phyloP scores from a whole-genome alignment of 2,329 filamentous ascomycete species.

The Pseudogymnoascus sp. region DNA sequence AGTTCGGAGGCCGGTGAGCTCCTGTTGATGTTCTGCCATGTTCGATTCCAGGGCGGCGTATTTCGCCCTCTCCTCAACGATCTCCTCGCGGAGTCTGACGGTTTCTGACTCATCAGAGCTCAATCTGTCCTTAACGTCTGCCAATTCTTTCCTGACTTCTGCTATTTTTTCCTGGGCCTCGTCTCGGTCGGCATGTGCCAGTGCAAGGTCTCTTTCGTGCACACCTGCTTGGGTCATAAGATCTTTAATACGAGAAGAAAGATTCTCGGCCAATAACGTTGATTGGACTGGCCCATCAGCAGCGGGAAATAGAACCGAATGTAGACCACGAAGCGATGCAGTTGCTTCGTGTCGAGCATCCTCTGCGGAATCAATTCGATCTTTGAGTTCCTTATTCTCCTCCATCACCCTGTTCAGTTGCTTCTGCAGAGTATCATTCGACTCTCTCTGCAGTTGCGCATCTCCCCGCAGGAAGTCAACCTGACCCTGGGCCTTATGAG shows the following conservation, averaged over 20 bases:
- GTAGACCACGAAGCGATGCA: conserved; percentile 50
- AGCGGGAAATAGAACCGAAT: conserved; percentile 50
- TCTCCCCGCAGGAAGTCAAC: conserved; percentile 57
- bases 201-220: conserved; percentile 50
- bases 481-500: conserved; percentile 53
- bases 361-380: conserved; percentile 44
- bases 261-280: conserved; percentile 50
- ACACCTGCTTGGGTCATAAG: conserved; percentile 53
- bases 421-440: conserved; percentile 50
- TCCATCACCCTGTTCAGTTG: conserved; percentile 51
- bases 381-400: conserved; percentile 44
- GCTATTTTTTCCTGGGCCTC: conserved; percentile 47
- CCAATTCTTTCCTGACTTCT: conserved; percentile 51
- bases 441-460: conserved; percentile 51
- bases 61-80: conserved; percentile 48
- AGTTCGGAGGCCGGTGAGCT: conserved; percentile 60
- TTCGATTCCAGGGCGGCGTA: conserved; percentile 48
- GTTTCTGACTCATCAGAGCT: conserved; percentile 44
- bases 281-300: conserved; percentile 49
- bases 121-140: conserved; percentile 45
- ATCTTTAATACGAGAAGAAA: conserved; percentile 52
- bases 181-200: conserved; percentile 58
- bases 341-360: conserved; percentile 46
- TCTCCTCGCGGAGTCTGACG: conserved; percentile 46
- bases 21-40: conserved; percentile 57